Base-by-base conservation (phyloP, 208 protist genomes). In the Leishmania arabica region DNA sequence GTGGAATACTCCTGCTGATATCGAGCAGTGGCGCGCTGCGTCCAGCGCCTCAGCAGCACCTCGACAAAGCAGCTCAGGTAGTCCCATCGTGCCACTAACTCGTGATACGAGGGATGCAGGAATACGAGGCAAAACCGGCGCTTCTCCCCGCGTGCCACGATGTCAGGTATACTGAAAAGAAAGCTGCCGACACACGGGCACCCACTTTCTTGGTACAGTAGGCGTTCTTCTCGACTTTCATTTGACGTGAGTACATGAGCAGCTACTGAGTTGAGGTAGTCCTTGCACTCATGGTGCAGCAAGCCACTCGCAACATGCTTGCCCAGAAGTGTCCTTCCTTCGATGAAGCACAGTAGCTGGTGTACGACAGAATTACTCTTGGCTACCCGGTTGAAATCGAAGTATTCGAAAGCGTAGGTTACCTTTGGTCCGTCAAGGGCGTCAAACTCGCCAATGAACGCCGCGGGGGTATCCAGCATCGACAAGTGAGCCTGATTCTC, bases 391-490 rank as follows among this genome's bases (percentile, higher is more conserved):
- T 47, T 71, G 79, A 90, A 92, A 40, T 84, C 86, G 60, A 92
- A 95, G 75, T 89, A 97, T 77, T 97, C 91, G 53, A 88, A 92
- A 24, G 88, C 93, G 73, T 88, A 92, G 1, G 88, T 80, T 0
- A 93, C 85, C 31, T 89, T 90, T 34, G 94, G 91, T 0, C 94
- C 94, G 6, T 93, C 89, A 21, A 94, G 76, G 6, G 90, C 83
- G 79, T 97, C 94, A 80, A 97, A 97, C 69, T 97, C 92, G 17
- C 92, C 94, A 79, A 97, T 88, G 73, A 91, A 90, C 17, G 89
- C 88, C 47, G 88, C 86, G 24, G 93, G 93, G 37, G 85, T 84
- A 11, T 82, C 75, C n/a, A 76, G 15, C 75, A 82, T 86, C 51
- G 53, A 42, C 40, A 9, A 75, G 71, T n/a, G 19, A n/a, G 24